Evolutionary conservation across 2,329 filamentous ascomycete species (phyloP), one percentile per base, ranked within the genome.

Genomic region (Colletotrichum sublineola): DNA sequence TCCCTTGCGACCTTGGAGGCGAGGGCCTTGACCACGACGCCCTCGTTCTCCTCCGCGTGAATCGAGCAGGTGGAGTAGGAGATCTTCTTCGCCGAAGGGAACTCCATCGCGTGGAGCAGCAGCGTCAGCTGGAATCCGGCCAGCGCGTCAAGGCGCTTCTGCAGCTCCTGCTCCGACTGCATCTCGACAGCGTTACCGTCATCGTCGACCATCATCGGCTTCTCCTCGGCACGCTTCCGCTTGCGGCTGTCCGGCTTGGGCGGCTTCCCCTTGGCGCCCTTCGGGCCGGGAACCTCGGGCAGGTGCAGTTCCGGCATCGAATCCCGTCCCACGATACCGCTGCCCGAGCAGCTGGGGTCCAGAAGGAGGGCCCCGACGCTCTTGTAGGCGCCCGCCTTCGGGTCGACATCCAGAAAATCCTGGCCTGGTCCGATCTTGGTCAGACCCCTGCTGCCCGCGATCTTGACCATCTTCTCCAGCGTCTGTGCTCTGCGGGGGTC

Each of bases 51-150:
- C 75, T 93, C 89, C 0, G 90, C 88, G 79, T 98, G 92, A 2
- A 97, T 84, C 0, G 96, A 98, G 80, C 96, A 99, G 0, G 96
- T 98, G 44, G 95, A 97, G 80, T 98, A 99, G 0, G 94, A 95
- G 55, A 98, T 91, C 75, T 90, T 92, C 15, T 80, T 87, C 0
- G 94, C 94, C 1, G 88, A 86, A 0, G 94, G 92, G 76, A 98
- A 99, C 31, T 84, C 82, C 82, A 98, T 92, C 0, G 96, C 95
- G 79, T 98, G 96, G 58, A 92, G 87, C 2, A 99, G 85, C 14
- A 98, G 89, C 36, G 89, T 89, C 7, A 95, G 87, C 81, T 99
- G 96, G 76, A 98, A 96, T 2, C 89, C 87, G 0, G 95, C 91
- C 1, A 99, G 86, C 5, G 94, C 92, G 18, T 87, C 85, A 18